Evolutionary conservation across 768 basidiomycete genomes (phyloP), one percentile per base, ranked within the genome.

Genomic region (Amylocystis lapponica): DNA sequence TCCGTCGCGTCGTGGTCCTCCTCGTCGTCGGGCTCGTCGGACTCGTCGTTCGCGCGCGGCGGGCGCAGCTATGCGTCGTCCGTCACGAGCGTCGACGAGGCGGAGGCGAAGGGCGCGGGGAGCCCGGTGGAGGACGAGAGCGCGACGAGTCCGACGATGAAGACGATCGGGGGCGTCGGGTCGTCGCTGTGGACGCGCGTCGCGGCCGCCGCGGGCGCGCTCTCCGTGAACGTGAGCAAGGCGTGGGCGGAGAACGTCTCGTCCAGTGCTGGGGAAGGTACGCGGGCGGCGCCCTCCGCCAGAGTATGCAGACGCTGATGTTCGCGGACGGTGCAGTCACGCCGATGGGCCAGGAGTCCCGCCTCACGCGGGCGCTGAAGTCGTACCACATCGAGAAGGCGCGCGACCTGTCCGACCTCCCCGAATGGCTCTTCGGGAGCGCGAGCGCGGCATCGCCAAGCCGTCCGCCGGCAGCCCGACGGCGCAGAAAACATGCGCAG

Each of bases 371-470:
- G n/a, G 77, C 76, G 4, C 75, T 84, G 78, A 82, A 81, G 55
- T 74, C 76, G 1, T 84, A 83, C 56, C 76, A 84, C 51, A 68
- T 81, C 36, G 71, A 70, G 21, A 79, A 80, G 57, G 81, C 80
- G 17, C 69, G 69, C 20, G 65, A 70, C 27, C 75, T 72, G 9
- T 53, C 69, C 22, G 81, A 83, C 54, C 69, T 85, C 16, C 81
- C 83, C 9, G 62, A 68, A 7, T 84, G 82, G 83, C 68, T 86
- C 14, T 83, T 84, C 45, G 71, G 71, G 76, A 73, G 42, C 67
- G 62, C 31, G 81, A 83, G 52, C 71, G 77, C 32, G 67, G 67
- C 30, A 33, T 40, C 33, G 27, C 14, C 32, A 22, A 21, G 21
- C 29, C 36, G 34, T 48, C 30, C 46, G 43, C 16, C 46, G 49